Evolutionary conservation across 805 yeast genomes (phyloP).

Genomic region (Soucietia sequanensis): DNA sequence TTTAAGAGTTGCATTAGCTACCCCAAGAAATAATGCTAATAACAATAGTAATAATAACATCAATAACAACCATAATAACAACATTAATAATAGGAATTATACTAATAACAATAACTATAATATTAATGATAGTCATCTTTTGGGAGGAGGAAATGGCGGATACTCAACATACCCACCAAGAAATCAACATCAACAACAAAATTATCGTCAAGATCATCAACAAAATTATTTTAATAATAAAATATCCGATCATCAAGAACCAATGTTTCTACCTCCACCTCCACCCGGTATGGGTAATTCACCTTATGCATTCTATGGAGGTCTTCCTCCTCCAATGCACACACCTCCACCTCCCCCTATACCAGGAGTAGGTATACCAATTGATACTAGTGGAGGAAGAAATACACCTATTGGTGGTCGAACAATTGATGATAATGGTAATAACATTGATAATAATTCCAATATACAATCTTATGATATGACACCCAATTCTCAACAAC

Average conservation of each 20-base stretch:
- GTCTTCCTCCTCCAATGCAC: constrained; percentile 6
- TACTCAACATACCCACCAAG: constrained; percentile 6
- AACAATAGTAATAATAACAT: neutral
- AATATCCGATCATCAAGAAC: constrained; percentile 1
- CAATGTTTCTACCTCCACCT: constrained; percentile 17
- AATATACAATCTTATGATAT: no score
- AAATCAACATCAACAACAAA: constrained; percentile 10
- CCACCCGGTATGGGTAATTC: constrained; percentile 7
- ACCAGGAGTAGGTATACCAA: no score
- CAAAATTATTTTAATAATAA: no score
- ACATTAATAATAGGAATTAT: no score
- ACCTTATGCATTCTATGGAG: constrained; percentile 7
- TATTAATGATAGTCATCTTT: constrained; percentile 1
- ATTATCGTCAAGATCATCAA: constrained; percentile 2
- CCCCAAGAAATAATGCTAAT: constrained; percentile 52
- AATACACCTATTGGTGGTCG: no score
- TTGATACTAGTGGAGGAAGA: no score
- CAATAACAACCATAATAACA: no score
- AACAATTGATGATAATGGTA: no score
- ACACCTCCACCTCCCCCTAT: constrained; percentile 1
- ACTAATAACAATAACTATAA: no score
- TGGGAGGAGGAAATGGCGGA: constrained; percentile 1
- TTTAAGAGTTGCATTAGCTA: constrained; percentile 74
- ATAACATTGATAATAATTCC: no score
- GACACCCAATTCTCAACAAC: no score